Percentiles rank a stretch among this genome's conserved stretches.
phyloP scores from a whole-genome alignment of 495 filamentous ascomycete species.

The Penicillium paradoxum region DNA sequence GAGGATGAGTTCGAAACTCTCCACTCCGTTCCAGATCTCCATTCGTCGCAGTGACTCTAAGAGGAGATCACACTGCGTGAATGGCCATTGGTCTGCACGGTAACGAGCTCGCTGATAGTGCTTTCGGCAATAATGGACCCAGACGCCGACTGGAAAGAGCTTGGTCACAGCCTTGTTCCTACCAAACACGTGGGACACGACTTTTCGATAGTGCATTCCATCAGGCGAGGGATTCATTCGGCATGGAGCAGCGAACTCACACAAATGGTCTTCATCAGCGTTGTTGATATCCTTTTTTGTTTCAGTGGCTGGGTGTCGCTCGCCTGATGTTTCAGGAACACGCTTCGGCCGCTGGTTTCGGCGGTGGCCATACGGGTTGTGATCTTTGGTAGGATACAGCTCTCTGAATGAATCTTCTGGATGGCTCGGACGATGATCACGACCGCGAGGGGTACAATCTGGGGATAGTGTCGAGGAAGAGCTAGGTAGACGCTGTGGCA shows the following conservation, averaged over 20 bases:
- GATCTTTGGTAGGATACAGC: not conserved
- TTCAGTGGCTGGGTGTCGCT: not conserved
- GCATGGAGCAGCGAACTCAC: slow-evolving; percentile 21
- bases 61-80: slow-evolving; percentile 56
- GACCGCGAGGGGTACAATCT: not conserved
- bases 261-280: not conserved
- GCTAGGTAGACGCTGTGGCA: not conserved
- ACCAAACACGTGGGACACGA: slow-evolving; percentile 82
- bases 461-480: not conserved
- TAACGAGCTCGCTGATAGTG: slow-evolving; percentile 79
- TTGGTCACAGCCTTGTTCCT: slow-evolving; percentile 76
- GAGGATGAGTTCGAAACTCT: slow-evolving; percentile 27
- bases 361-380: not conserved
- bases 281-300: not conserved
- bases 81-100: slow-evolving; percentile 54
- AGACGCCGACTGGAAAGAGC: slow-evolving; percentile 57
- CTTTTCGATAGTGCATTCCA: slow-evolving; percentile 52
- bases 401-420: not conserved
- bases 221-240: slow-evolving; percentile 13
- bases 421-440: not conserved
- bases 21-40: slow-evolving; percentile 53
- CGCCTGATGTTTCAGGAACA: not conserved
- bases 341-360: not conserved
- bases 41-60: slow-evolving; percentile 53
- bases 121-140: slow-evolving; percentile 73